Base-by-base conservation (phyloP, 1,139 yeast genomes). In the Taphrina confusa region DNA sequence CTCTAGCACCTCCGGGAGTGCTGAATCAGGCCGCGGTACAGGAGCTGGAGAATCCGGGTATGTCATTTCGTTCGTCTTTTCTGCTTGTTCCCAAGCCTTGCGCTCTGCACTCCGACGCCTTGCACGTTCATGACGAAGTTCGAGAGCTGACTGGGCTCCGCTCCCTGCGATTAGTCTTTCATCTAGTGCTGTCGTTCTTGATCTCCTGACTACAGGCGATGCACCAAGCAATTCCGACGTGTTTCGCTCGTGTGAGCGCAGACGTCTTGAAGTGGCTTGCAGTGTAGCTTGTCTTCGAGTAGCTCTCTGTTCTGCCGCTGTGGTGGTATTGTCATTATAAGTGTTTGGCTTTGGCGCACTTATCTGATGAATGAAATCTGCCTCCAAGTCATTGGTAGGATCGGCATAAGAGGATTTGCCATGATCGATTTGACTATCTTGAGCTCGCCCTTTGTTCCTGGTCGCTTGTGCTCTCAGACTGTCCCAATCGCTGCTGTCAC, bases 81-180 rank as follows among this genome's bases (percentile, higher is more conserved):
- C 65, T n/a, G 59, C 63, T 20, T 61, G 63, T 12, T 49, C 61
- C 50, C 56, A 51, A 18, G 28, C 30, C 28, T 52, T 50, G 8
- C 59, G 50, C 33, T 51, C 57, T 12, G 34, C 37, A 23, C 52
- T 40, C 11, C 52, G 52, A 16, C 39, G 54, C 4, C 47, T 45
- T 12, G 62, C 62, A 20, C 28, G 25, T n/a, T 51, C 55, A 3
- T 36, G 51, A n/a, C 62, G 49, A 22, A 56, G 55, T 5, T 56
- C 40, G 8, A 18, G 49, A n/a, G 49, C 31, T 34, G 37, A 16
- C 28, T 34, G 33, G 5, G 36, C 23, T 3, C 50, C 57, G 14
- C 16, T 40, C 12, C 40, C 45, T 6, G 22, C 25, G 49, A 52
- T 50, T 14, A 47, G 50, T 25, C 27, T 36, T 4, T 16, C 51